phyloP scores from a whole-genome alignment of 2,329 filamentous ascomycete genomes.

The Elsinoe ampelina region DNA sequence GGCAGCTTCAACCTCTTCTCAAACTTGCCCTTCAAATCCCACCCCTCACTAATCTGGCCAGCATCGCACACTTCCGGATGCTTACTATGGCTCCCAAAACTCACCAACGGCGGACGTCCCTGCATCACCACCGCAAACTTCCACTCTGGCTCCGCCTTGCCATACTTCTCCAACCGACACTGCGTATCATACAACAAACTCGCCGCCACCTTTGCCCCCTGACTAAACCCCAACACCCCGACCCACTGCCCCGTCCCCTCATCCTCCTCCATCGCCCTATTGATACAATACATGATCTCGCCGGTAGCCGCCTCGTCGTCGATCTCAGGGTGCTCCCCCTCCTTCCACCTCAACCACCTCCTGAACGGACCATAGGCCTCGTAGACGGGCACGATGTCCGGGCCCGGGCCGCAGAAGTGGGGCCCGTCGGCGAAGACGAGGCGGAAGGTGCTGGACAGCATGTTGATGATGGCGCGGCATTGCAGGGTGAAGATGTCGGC shows the following conservation, averaged over 20 bases:
- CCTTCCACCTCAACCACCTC: conserved; percentile 54
- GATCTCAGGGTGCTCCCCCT: conserved; percentile 43
- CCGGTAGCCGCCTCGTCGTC: conserved; percentile 41
- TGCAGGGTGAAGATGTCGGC: conserved; percentile 60
- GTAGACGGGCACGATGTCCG: conserved; percentile 57
- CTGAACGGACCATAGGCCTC: conserved; percentile 56
- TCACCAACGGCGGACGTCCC: conserved; percentile 51
- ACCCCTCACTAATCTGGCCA: conserved; percentile 37
- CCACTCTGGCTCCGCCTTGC: conserved; percentile 35
- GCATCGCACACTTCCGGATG: conserved; percentile 31
- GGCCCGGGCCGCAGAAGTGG: conserved; percentile 52
- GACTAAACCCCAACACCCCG: conserved; percentile 42
- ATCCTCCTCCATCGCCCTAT: conserved; percentile 38
- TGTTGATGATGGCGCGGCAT: conserved; percentile 46
- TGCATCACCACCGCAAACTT: conserved; percentile 55
- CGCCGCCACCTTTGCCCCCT: conserved; percentile 40
- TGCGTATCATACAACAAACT: conserved; percentile 51
- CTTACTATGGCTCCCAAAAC: conserved; percentile 36
- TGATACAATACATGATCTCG: conserved; percentile 38
- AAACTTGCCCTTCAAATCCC: conserved; percentile 33
- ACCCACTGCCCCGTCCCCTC: conserved; percentile 39
- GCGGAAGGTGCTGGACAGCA: conserved; percentile 52
- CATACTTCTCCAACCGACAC: conserved; percentile 36
- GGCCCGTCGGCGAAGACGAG: conserved; percentile 65
- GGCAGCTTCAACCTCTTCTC: conserved; percentile 47